Conservation (phyloP, 148 eudicot species). For the Rhododendron williamsianum region DNA sequence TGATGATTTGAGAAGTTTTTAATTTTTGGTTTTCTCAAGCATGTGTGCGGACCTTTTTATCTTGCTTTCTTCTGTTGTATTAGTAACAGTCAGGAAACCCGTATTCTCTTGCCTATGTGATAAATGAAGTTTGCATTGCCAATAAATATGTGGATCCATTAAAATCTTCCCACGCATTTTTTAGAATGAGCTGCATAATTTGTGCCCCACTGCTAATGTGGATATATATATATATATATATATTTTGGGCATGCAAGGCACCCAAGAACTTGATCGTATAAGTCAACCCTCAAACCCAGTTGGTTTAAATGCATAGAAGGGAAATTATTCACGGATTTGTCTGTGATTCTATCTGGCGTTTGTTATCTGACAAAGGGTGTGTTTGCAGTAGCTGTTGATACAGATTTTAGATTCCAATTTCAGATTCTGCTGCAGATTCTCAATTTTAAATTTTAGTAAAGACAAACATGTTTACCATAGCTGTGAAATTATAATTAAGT, state of each 20-base stretch:
- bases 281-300: background rate
- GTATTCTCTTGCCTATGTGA: background rate
- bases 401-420: too few species aligned
- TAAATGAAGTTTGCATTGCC: background rate
- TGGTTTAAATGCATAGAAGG: background rate
- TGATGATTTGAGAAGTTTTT: background rate
- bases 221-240: background rate
- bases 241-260: background rate
- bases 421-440: too few species aligned
- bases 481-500: too few species aligned
- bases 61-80: slow-evolving; percentile 1
- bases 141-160: background rate
- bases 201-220: background rate
- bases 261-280: background rate
- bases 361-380: too few species aligned
- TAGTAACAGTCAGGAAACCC: background rate
- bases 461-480: too few species aligned
- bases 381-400: too few species aligned
- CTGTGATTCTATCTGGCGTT: too few species aligned
- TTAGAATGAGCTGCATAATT: background rate
- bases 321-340: background rate
- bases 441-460: too few species aligned
- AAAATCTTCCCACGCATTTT: background rate
- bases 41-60: slow-evolving; percentile 3
- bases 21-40: background rate